A percentile compares a stretch with the other conserved stretches of the same genome.
These are phyloP conservation scores for Crucibulum laeve DNA, from an alignment of 768 basidiomycete genomes.

Conservation along the genomic window DNA sequence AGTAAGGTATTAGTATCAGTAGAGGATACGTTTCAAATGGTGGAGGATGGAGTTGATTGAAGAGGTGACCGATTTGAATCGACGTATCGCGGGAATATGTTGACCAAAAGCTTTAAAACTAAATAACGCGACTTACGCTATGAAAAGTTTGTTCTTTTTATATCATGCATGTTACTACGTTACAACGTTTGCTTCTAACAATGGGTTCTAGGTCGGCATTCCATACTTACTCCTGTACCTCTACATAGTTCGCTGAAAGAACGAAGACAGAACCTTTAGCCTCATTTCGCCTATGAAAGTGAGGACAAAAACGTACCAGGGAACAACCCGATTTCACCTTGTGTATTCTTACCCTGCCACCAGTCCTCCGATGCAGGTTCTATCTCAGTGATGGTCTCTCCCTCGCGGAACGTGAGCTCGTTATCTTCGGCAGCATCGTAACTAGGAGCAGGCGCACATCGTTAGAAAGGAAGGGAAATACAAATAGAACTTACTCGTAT, in stretches of 20 bases:
- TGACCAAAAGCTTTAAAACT: too few relatives aligned
- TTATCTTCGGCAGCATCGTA: constrained; percentile 93
- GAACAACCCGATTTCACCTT: constrained; percentile 66
- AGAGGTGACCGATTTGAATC: too few relatives aligned
- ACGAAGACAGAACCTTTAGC: background rate
- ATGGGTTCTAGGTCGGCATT: background rate
- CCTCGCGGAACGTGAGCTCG: constrained; percentile 81
- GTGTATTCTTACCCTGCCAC: constrained; percentile 69
- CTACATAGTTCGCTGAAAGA: constrained; percentile 31
- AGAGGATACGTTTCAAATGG: too few relatives aligned
- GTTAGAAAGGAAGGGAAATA: background rate
- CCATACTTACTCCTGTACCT: constrained; percentile 24
- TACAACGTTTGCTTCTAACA: too few relatives aligned
- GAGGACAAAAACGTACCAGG: constrained; percentile 47
- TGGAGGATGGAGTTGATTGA: too few relatives aligned
- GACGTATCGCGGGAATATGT: too few relatives aligned
- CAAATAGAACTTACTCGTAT: constrained; percentile 54
- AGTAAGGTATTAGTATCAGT: too few relatives aligned
- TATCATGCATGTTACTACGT: too few relatives aligned
- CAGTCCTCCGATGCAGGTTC: constrained; percentile 84
- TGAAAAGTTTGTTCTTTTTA: too few relatives aligned
- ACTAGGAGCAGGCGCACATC: constrained; percentile 29
- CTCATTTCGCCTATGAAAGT: background rate
- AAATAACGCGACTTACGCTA: too few relatives aligned
- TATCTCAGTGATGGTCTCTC: constrained; percentile 74